Conservation (phyloP, 2,329 filamentous ascomycete species). For the Trichoderma afroharzianum region DNA sequence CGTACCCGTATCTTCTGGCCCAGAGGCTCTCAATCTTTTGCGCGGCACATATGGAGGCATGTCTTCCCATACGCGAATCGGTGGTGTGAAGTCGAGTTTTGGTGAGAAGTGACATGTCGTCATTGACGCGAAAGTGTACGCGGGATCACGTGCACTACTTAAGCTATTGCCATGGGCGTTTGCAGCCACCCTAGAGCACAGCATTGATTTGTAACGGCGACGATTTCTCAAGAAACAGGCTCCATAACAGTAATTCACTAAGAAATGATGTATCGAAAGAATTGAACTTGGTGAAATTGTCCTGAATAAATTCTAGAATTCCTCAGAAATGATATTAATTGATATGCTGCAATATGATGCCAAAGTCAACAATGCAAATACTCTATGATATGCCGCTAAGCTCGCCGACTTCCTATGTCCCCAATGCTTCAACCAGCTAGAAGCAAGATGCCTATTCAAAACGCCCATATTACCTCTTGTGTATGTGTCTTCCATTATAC, state of each 20-base stretch:
- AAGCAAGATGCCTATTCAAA: not conserved
- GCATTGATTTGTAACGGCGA: not conserved
- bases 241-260: not conserved
- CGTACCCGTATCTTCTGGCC: constrained; percentile 29
- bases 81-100: not conserved
- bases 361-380: not conserved
- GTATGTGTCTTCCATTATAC: constrained; percentile 5
- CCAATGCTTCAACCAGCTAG: not conserved
- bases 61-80: not conserved
- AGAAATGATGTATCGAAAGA: not conserved
- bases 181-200: not conserved
- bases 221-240: not conserved
- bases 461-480: not conserved
- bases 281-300: not conserved
- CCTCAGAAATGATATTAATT: not conserved
- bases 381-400: not conserved
- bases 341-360: not conserved
- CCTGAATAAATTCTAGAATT: not conserved
- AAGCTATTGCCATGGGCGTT: not conserved
- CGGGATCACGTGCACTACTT: constrained; percentile 28
- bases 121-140: constrained; percentile 28
- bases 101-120: constrained; percentile 22
- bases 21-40: constrained; percentile 57
- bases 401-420: not conserved
- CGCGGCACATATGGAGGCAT: constrained; percentile 69